Base-by-base conservation (phyloP, 306 rosid genomes). In the Dryas octopetala region DNA sequence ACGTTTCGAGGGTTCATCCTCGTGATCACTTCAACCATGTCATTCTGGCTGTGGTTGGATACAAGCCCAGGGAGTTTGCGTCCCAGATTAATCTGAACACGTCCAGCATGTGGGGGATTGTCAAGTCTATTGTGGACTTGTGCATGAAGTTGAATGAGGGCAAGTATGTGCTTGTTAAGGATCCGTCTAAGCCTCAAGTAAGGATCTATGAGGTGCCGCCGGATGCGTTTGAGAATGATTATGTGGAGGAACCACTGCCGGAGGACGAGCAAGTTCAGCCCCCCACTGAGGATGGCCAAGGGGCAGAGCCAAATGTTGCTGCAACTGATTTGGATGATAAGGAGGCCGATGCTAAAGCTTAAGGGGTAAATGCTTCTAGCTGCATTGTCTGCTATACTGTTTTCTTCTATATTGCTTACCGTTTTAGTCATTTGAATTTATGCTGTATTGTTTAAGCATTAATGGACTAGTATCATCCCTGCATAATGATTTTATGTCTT, bases 241-340 rank as follows among this genome's bases (percentile, higher is more conserved):
- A 94, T 67, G 96, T 90, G 66, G 98, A 94, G 86, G 98, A 94
- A 77, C 98, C 98, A 2, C 84, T 94, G 44, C 97, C 98, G 0
- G 98, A 94, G 76, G 97, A 91, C 0, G 96, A 94, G 43, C 98
- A 94, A 87, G 97, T 78, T 85, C 97, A 94, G 71, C 97, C 98
- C 15, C 96, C 90, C 0, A 69, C 77, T 0, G 98, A 91, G 80
- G 89, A 68, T 75, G 89, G 83, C 28, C 89, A 85, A 5, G 89
- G 62, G 50, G 96, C 72, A 28, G 97, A 83, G 71, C 62, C 85
- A 52, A 71, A 75, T 70, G 45, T 15, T 75, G 83, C 83, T 44
- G 60, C 86, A 0, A 74, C 80, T 84, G 96, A 79, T 43, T 91
- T 80, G 32, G 93, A 88, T 47, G 91, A 77, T 76, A 88, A 85